These are phyloP conservation scores for Elsinoe perseae DNA, from an alignment of 2,329 filamentous ascomycete genomes.

Conservation along the genomic window DNA sequence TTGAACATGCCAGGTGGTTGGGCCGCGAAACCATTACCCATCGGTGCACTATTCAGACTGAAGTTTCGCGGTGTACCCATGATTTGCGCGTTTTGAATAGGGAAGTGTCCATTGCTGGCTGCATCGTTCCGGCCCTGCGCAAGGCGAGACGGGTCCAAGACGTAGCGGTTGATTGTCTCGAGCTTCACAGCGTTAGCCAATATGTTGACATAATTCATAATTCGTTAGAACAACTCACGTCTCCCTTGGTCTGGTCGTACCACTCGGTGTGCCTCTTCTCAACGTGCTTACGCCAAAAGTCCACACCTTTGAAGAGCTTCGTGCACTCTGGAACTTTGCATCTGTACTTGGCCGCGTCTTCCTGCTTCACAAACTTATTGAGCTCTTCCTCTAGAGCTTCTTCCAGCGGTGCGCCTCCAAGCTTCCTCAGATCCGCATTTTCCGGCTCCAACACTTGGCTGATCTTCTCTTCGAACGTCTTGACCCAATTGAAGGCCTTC, in stretches of 20 bases:
- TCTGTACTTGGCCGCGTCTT: slow-evolving; percentile 93
- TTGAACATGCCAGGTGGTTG: slow-evolving; percentile 17
- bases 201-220: slow-evolving; percentile 20
- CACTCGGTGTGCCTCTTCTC: slow-evolving; percentile 93
- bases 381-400: slow-evolving; percentile 84
- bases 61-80: slow-evolving; percentile 86
- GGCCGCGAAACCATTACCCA: slow-evolving; percentile 16
- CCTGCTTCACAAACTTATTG: slow-evolving; percentile 83
- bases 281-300: slow-evolving; percentile 97
- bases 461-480: slow-evolving; percentile 95
- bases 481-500: slow-evolving; percentile 97
- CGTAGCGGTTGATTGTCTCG: slow-evolving; percentile 85
- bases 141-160: slow-evolving; percentile 89
- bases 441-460: slow-evolving; percentile 87
- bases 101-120: slow-evolving; percentile 93
- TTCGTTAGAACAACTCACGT: slow-evolving; percentile 54
- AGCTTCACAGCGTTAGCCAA: slow-evolving; percentile 50
- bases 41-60: slow-evolving; percentile 54
- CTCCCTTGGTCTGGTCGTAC: slow-evolving; percentile 69
- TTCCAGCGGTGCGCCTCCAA: slow-evolving; percentile 79
- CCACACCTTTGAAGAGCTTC: slow-evolving; percentile 93
- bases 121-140: slow-evolving; percentile 87
- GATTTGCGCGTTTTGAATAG: slow-evolving; percentile 55
- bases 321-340: slow-evolving; percentile 95
- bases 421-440: slow-evolving; percentile 75